phyloP scores from a whole-genome alignment of 2,329 filamentous ascomycete genomes.

The Aspergillus alliaceus region DNA sequence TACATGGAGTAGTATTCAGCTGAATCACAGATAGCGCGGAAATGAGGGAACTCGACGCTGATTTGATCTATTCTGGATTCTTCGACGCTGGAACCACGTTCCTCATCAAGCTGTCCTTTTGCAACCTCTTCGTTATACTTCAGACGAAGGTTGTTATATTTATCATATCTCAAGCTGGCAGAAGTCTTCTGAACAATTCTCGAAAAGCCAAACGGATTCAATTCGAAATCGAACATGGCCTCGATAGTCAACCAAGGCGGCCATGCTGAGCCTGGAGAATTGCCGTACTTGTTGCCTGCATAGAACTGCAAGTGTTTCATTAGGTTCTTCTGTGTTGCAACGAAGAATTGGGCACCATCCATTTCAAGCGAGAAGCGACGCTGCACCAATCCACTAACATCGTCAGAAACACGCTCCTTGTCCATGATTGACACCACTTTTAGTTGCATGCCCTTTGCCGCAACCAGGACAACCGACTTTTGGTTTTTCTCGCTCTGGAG shows the following conservation, averaged over 20 bases:
- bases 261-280: conserved; percentile 82
- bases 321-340: conserved; percentile 91
- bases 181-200: conserved; percentile 96
- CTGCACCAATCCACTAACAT: conserved; percentile 92
- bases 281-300: conserved; percentile 88
- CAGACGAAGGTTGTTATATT: conserved; percentile 93
- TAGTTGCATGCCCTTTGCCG: conserved; percentile 95
- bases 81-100: conserved; percentile 44
- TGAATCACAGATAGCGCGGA: conserved; percentile 94
- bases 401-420: conserved; percentile 86
- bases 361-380: conserved; percentile 91
- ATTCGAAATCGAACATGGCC: conserved; percentile 94
- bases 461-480: conserved; percentile 94
- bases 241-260: conserved; percentile 98
- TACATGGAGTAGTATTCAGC: conserved; percentile 97
- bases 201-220: conserved; percentile 96
- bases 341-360: conserved; percentile 98
- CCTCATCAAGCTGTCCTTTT: conserved; percentile 54
- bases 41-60: conserved; percentile 93
- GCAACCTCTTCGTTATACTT: conserved; percentile 96
- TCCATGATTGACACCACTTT: conserved; percentile 99
- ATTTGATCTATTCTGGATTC: conserved; percentile 92
- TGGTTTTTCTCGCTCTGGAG: conserved; percentile 97
- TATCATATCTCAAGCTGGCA: conserved; percentile 90
- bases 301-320: conserved; percentile 87